Base-by-base conservation (phyloP, 441 rosid species). In the Capsella rubella region DNA sequence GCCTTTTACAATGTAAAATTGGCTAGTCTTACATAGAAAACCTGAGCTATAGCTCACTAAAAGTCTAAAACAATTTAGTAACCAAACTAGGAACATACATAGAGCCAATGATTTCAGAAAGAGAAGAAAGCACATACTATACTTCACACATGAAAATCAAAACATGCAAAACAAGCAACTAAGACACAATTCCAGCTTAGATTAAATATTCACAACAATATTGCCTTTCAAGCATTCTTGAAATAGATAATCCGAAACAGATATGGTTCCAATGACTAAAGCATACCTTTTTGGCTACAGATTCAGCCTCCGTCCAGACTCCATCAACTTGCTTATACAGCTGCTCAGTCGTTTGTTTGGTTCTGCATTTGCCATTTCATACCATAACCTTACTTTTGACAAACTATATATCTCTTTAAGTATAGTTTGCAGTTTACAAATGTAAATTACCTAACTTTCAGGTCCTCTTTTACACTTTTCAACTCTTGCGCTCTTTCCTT, bases 241-340 rank as follows among this genome's bases (percentile, higher is more conserved):
- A 43, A 16, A 9, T 7, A 56, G 60, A 1, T 31, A 31, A 8
- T 3, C 1, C 10, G 3, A 21, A 25, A 51, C 45, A 50, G 18
- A 42, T 35, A 40, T 11, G 49, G 35, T 27, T 15, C 15, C 35
- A 52, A 29, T 15, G 7, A 32, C 56, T 60, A 53, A 16, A 21
- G 31, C 67, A 29, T 27, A 92, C 99, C 99, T 88, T 95, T 78
- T 88, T 95, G 3, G 90, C 98, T 11, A 96, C 87, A 58, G 87
- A 86, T 84, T 92, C 96, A 47, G 97, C 97, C 76, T 92, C 99
- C 0, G 87, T 82, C 99, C 98, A 92, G 63, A 62, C 91, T 42
- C 89, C 90, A 77, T 92, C 98, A 16, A 85, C 97, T 57, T 83
- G 96, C 80, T 87, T 90, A 84, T 89, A 90, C 16, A 92, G 86